Evolutionary conservation across 306 rosid species (phyloP).

Genomic region (Carpinus fangiana): DNA sequence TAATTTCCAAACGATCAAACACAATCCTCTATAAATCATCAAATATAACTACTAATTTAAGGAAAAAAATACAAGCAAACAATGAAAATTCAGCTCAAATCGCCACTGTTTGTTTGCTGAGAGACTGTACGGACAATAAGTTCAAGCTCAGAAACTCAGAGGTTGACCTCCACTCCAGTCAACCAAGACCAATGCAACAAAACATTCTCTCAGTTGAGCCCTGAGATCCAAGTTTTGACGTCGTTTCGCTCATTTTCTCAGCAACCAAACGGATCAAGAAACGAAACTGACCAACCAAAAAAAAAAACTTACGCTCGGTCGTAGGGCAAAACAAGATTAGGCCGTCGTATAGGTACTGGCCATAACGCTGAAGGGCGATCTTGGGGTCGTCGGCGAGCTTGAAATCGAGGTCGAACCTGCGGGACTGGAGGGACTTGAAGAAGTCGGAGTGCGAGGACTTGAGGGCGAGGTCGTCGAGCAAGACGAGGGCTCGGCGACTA

Average conservation of each 20-base stretch:
- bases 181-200: not conserved
- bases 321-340: slow-evolving; percentile 81
- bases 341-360: slow-evolving; percentile 83
- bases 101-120: not conserved
- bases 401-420: slow-evolving; percentile 90
- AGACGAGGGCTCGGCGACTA: slow-evolving; percentile 74
- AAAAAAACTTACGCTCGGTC: slow-evolving; percentile 57
- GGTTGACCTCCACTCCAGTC: not conserved
- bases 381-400: slow-evolving; percentile 92
- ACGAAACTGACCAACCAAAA: not conserved
- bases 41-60: not conserved
- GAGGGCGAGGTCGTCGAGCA: slow-evolving; percentile 84
- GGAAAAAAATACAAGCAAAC: not conserved
- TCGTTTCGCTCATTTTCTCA: not conserved
- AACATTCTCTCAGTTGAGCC: not conserved
- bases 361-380: slow-evolving; percentile 74
- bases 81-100: not conserved
- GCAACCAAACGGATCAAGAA: not conserved
- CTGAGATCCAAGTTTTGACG: not conserved
- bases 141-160: not conserved
- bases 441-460: slow-evolving; percentile 83
- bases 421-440: slow-evolving; percentile 82
- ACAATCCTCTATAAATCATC: not conserved
- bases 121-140: not conserved
- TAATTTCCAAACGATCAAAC: not conserved